Evolutionary conservation across 1,139 yeast genomes (phyloP).

Genomic region (Suhomyces ambrosiae): DNA sequence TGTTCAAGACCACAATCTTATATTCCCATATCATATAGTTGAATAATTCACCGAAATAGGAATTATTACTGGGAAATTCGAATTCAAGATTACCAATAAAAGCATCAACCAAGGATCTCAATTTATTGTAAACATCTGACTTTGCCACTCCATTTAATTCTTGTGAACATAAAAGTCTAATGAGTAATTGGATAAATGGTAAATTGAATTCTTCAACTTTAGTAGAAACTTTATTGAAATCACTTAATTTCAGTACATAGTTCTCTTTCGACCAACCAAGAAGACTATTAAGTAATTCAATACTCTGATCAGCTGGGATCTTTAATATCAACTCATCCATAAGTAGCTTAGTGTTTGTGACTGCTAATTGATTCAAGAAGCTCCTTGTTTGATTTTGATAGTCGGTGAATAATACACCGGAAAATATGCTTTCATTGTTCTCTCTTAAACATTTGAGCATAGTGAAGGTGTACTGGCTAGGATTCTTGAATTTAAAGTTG

Average conservation of each 20-base stretch:
- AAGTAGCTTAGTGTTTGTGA: conserved; percentile 24
- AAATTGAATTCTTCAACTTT: conserved; percentile 54
- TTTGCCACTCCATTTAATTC: conserved; percentile 19
- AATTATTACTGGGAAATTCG: conserved; percentile 34
- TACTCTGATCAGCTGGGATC: conserved; percentile 23
- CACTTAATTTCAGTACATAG: conserved; percentile 19
- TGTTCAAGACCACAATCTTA: conserved; percentile 30
- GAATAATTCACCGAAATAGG: conserved; percentile 47
- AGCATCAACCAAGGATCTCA: conserved; percentile 34
- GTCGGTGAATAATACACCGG: conserved; percentile 13
- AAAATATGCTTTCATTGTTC: conserved; percentile 11
- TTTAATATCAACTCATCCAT: conserved; percentile 27
- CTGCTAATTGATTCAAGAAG: conserved; percentile 23
- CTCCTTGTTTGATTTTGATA: conserved; percentile 12
- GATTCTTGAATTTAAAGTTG: conserved; percentile 12
- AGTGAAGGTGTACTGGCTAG: conserved; percentile 3
- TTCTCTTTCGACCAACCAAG: conserved; percentile 11
- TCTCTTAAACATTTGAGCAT: conserved; percentile 17
- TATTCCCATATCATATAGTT: conserved; percentile 34
- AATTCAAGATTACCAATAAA: conserved; percentile 51
- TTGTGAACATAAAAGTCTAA: conserved; percentile 24
- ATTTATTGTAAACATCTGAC: conserved; percentile 15
- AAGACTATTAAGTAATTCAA: conserved; percentile 26
- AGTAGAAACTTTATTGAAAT: conserved; percentile 22
- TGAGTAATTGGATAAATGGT: conserved; percentile 52